A percentile compares a stretch with the other conserved stretches of the same genome.
These are phyloP conservation scores for Tuctoria greenei DNA, from an alignment of 176 grass and related monocot species.

Conservation along the genomic window DNA sequence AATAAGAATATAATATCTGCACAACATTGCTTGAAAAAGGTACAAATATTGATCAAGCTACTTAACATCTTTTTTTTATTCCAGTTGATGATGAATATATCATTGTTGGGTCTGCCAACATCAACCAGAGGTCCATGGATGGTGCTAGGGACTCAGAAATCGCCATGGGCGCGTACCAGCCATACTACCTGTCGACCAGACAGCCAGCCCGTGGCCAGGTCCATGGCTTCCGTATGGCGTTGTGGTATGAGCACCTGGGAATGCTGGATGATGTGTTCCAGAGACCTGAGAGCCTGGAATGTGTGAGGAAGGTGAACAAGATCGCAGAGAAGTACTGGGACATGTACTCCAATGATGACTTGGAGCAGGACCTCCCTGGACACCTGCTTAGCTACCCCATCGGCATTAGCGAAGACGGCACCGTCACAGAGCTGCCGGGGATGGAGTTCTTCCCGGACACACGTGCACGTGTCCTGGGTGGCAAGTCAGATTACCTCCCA, in stretches of 20 bases:
- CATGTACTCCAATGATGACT: conserved; percentile 44
- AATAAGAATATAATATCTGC: too few species aligned
- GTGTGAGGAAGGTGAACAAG: conserved; percentile 69
- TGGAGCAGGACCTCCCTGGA: conserved; percentile 58
- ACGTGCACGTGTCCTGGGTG: conserved; percentile 51
- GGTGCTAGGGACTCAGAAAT: conserved; percentile 78
- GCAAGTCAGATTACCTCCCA: conserved; percentile 67
- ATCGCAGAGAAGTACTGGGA: conserved; percentile 62
- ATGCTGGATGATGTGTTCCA: conserved; percentile 62
- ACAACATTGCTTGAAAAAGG: too few species aligned
- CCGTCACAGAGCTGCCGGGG: conserved; percentile 36
- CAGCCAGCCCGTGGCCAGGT: conserved; percentile 69
- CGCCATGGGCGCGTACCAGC: conserved; percentile 80
- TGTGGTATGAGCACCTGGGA: conserved; percentile 84
- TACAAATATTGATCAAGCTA: not conserved
- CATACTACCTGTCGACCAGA: conserved; percentile 54
- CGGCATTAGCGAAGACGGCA: conserved; percentile 22
- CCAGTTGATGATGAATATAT: conserved; percentile 98
- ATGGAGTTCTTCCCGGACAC: conserved; percentile 75
- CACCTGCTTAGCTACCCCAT: conserved; percentile 75
- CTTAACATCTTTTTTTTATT: conserved; percentile 21
- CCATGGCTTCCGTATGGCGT: conserved; percentile 69
- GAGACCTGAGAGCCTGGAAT: conserved; percentile 42
- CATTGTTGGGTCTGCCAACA: conserved; percentile 90
- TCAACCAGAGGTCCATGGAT: conserved; percentile 96